Base-by-base conservation (phyloP, 2,329 filamentous ascomycete genomes). In the Aspergillus novoparasiticus region DNA sequence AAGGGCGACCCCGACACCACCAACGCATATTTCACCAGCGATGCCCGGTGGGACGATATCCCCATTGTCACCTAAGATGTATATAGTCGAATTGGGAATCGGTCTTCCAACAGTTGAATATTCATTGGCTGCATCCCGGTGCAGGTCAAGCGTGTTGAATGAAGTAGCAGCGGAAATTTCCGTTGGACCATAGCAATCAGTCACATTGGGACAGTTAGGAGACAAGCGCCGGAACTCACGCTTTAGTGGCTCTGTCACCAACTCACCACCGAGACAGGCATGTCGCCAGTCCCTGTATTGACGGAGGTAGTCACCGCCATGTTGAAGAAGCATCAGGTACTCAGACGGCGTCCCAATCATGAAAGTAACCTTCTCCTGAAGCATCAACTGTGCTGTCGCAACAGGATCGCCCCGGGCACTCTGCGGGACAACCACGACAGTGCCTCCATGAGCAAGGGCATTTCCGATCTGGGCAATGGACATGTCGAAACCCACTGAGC, bases 21-120 rank as follows among this genome's bases (percentile, higher is more conserved):
- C 78, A 34, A 85, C 72, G 32, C 55, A 73, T 6, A 85, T 73
- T 63, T 84, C 81, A 4, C 83, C 83, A 0, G 76, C 67, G 2
- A 76, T 57, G 0, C 82, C 81, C 19, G 72, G 45, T 0, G 82
- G 80, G 1, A 80, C 70, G 3, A 77, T 75, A 3, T 76, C 62
- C 50, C 73, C 57, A 1, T 80, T 39, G 4, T 74, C 63, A 64
- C 83, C 81, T 0, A 84, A 26, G 45, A 69, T 53, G 32, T 69
- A 68, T 1, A 83, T 71, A 0, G 64, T 58, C 55, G 76, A 78
- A 65, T 81, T 81, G 1, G 77, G 74, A 5, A 80, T 45, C 3
- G 75, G 57, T 5, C 28, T 19, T 6, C 58, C 58, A 43, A 39
- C 26, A 19, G 23, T 21, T 8, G 23, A 21, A 41, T 11, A 39